Percentiles rank a stretch among this genome's conserved stretches.
These are phyloP conservation scores for Leucosporidium yakuticum DNA, from an alignment of 768 basidiomycete genomes.

Conservation along the genomic window DNA sequence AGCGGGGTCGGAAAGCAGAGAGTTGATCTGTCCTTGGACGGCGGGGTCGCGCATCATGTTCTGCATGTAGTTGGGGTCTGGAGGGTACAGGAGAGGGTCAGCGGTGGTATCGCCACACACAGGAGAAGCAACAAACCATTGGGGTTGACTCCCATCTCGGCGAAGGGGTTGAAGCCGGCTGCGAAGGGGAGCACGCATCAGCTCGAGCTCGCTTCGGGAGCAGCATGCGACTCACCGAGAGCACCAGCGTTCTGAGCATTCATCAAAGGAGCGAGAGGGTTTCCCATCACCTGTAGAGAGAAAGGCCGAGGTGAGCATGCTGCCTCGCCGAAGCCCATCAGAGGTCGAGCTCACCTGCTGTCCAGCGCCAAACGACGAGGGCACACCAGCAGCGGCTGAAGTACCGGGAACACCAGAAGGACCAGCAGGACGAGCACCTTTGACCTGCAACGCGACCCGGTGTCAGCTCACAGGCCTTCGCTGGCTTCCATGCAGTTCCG, in stretches of 20 bases:
- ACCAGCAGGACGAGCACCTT: slow-evolving; percentile 46
- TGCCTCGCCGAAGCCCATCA: slow-evolving; percentile 78
- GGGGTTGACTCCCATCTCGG: slow-evolving; percentile 79
- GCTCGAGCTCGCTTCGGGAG: background rate
- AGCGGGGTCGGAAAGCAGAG: slow-evolving; percentile 79
- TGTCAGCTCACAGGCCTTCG: background rate
- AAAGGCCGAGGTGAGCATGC: slow-evolving; percentile 40
- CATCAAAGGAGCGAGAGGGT: slow-evolving; percentile 39
- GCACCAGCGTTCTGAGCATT: slow-evolving; percentile 36
- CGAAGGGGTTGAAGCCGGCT: slow-evolving; percentile 72
- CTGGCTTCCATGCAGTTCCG: too few species aligned
- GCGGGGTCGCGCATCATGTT: slow-evolving; percentile 61
- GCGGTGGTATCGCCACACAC: too few species aligned
- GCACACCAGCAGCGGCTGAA: slow-evolving; percentile 44
- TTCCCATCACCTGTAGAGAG: slow-evolving; percentile 28
- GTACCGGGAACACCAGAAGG: slow-evolving; percentile 52
- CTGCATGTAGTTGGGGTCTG: slow-evolving; percentile 56
- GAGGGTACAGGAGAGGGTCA: too few species aligned
- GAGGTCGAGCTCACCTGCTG: slow-evolving; percentile 62
- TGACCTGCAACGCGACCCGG: slow-evolving; percentile 18
- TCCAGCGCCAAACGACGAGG: slow-evolving; percentile 58
- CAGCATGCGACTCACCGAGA: slow-evolving; percentile 46
- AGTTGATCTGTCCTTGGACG: slow-evolving; percentile 80
- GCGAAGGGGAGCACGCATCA: slow-evolving; percentile 26
- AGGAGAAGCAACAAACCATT: slow-evolving; percentile 65